Evolutionary conservation across 495 filamentous ascomycete genomes (phyloP).

Genomic region (Achaetomiella virescens): DNA sequence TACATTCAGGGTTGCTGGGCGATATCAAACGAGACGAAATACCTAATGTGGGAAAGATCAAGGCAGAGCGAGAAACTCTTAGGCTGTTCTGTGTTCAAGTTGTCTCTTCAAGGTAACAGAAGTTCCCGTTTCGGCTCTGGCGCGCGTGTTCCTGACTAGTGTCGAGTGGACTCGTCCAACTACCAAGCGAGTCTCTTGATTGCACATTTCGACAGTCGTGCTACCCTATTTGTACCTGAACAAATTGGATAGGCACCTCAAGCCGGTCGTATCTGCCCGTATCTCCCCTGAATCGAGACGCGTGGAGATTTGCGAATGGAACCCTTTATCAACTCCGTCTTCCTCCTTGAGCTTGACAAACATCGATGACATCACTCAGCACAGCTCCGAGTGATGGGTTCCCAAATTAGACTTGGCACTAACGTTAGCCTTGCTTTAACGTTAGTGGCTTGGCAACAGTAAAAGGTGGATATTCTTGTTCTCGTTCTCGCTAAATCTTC

Average conservation of each 20-base stretch:
- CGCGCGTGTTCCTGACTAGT: slow-evolving; percentile 8
- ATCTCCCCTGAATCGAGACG: too few relatives aligned
- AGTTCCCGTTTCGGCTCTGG: neutral
- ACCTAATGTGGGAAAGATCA: neutral
- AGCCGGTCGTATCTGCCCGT: too few relatives aligned
- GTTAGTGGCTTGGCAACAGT: neutral
- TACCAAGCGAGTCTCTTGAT: neutral
- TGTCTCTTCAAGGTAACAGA: neutral
- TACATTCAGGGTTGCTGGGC: too few relatives aligned
- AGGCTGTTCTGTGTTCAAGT: neutral
- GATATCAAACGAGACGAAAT: too few relatives aligned
- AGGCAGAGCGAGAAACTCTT: neutral
- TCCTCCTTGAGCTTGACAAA: neutral
- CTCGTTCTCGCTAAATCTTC: too few relatives aligned
- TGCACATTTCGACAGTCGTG: neutral
- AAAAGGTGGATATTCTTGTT: too few relatives aligned
- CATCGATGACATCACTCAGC: neutral
- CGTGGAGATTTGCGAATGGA: too few relatives aligned
- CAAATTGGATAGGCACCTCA: too few relatives aligned
- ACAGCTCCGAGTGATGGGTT: neutral
- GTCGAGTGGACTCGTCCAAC: neutral
- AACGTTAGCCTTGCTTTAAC: neutral
- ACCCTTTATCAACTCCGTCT: too few relatives aligned
- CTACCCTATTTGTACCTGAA: too few relatives aligned
- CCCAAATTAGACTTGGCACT: neutral